Evolutionary conservation across 345 rosid genomes (phyloP).

Genomic region (Cardamine chenopodiifolia): DNA sequence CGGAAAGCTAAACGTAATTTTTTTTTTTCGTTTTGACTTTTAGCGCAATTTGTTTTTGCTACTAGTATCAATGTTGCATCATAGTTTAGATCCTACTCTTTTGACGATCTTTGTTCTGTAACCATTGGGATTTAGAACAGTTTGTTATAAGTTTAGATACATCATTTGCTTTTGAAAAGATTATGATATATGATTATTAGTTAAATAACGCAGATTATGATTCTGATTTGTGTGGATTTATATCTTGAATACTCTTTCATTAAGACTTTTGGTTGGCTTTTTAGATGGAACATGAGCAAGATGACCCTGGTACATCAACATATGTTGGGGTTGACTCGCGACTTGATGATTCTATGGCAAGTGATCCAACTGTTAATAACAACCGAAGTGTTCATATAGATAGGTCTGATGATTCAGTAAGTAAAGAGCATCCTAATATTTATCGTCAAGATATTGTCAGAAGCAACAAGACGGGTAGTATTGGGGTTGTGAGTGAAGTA

Average conservation of each 20-base stretch:
- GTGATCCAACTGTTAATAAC: constrained; percentile 38
- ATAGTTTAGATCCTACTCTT: not conserved
- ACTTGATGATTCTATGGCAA: constrained; percentile 36
- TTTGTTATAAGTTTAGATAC: not conserved
- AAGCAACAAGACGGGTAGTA: constrained; percentile 52
- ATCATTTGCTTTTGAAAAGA: not conserved
- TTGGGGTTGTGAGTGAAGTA: constrained; percentile 90
- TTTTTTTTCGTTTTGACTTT: constrained; percentile 24
- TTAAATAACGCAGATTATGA: not conserved
- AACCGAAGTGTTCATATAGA: constrained; percentile 6
- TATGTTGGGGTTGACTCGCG: constrained; percentile 33
- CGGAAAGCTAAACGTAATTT: not conserved
- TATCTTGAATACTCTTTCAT: not conserved
- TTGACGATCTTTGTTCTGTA: constrained; percentile 4
- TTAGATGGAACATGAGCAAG: constrained; percentile 65
- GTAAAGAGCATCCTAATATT: constrained; percentile 50
- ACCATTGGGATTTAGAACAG: not conserved
- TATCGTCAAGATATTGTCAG: constrained; percentile 85
- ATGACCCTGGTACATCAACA: constrained; percentile 42
- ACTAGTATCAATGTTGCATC: not conserved
- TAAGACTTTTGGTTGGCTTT: constrained; percentile 18
- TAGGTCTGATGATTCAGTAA: constrained; percentile 35
- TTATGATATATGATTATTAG: not conserved
- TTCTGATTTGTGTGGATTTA: constrained; percentile 1
- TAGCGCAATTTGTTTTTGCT: not conserved